Conservation (phyloP, 2,329 filamentous ascomycete genomes). For the Chaetomium olivaceum region DNA sequence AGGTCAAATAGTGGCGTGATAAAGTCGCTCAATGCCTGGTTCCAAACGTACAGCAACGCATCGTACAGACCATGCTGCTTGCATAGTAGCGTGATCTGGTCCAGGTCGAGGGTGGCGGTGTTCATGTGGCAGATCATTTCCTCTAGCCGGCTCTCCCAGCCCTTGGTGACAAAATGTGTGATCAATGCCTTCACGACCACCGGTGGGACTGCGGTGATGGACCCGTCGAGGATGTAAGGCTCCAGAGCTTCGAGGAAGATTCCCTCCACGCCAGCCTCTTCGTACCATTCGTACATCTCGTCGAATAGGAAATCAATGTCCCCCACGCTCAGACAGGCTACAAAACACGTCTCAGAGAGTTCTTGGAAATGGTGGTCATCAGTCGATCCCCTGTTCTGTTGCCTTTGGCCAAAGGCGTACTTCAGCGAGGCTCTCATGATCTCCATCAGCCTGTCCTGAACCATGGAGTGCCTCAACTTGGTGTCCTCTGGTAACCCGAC, state of each 20-base stretch:
- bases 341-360: constrained; percentile 79
- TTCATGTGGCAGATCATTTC: constrained; percentile 94
- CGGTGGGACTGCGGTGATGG: constrained; percentile 75
- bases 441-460: constrained; percentile 84
- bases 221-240: constrained; percentile 78
- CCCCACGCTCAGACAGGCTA: constrained; percentile 74
- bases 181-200: constrained; percentile 84
- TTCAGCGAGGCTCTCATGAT: constrained; percentile 91
- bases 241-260: constrained; percentile 88
- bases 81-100: constrained; percentile 87
- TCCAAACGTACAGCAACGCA: constrained; percentile 96
- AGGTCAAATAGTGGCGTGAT: constrained; percentile 88
- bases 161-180: constrained; percentile 73
- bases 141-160: constrained; percentile 76
- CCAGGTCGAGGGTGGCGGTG: constrained; percentile 86
- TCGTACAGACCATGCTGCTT: constrained; percentile 92
- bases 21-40: constrained; percentile 83
- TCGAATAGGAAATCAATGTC: constrained; percentile 87
- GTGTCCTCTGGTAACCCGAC: constrained; percentile 90
- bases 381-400: constrained; percentile 47
- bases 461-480: constrained; percentile 71
- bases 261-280: constrained; percentile 69
- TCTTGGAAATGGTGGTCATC: constrained; percentile 68
- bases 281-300: constrained; percentile 86
- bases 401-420: constrained; percentile 75